Conservation (phyloP, 1,139 yeast genomes). For the Trichomonascaceae sp. region DNA sequence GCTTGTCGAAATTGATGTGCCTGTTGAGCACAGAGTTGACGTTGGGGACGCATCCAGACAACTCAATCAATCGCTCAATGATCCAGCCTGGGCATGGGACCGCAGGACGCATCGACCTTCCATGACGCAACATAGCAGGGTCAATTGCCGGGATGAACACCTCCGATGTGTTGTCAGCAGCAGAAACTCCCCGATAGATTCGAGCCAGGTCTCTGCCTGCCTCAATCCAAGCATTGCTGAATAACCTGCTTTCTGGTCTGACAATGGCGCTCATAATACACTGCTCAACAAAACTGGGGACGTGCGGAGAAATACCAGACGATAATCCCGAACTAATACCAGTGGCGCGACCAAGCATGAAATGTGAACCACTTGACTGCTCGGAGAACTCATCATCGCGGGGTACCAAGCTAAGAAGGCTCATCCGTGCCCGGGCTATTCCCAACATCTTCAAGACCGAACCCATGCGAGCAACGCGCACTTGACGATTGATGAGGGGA, state of each 20-base stretch:
- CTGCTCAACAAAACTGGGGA: slow-evolving; percentile 80
- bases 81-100: slow-evolving; percentile 87
- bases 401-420: slow-evolving; percentile 39
- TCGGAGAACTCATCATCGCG: slow-evolving; percentile 21
- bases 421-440: slow-evolving; percentile 58
- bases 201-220: slow-evolving; percentile 31
- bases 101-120: slow-evolving; percentile 19
- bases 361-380: background rate
- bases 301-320: slow-evolving; percentile 32
- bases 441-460: slow-evolving; percentile 56
- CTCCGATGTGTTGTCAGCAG: slow-evolving; percentile 12
- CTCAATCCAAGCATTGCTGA: slow-evolving; percentile 53
- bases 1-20: slow-evolving; percentile 54
- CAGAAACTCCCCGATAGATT: slow-evolving; percentile 4
- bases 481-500: slow-evolving; percentile 33
- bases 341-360: background rate
- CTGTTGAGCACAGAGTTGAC: slow-evolving; percentile 45
- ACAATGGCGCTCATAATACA: slow-evolving; percentile 65
- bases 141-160: slow-evolving; percentile 30
- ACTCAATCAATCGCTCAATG: slow-evolving; percentile 45
- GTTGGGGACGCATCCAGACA: slow-evolving; percentile 56
- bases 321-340: slow-evolving; percentile 7
- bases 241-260: slow-evolving; percentile 68
- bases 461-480: slow-evolving; percentile 58
- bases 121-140: slow-evolving; percentile 9